These are phyloP conservation scores for Nicotiana undulata DNA, from an alignment of 257 asterid species.

Conservation along the genomic window DNA sequence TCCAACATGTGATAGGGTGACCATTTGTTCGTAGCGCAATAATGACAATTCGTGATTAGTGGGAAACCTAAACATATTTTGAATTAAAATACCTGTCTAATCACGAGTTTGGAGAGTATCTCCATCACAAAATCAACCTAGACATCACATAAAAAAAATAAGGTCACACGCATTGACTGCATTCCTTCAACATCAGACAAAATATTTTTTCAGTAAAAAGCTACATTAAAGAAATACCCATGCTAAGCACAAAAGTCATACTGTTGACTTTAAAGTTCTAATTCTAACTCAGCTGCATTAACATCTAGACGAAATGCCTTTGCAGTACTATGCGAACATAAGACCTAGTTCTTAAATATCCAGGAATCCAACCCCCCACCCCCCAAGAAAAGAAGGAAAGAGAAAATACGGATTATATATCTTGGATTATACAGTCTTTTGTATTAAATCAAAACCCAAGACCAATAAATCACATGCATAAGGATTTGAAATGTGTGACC, in stretches of 20 bases:
- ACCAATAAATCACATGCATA: background rate
- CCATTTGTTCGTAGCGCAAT: background rate
- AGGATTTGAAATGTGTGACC: background rate
- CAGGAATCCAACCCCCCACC: background rate
- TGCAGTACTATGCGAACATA: background rate
- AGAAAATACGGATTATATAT: background rate
- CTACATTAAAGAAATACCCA: background rate
- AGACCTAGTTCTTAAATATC: background rate
- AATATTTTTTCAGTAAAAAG: background rate
- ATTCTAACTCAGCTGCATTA: background rate
- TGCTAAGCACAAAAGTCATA: background rate
- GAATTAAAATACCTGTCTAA: constrained; percentile 49
- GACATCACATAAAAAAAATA: constrained; percentile 18
- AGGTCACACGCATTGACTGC: background rate
- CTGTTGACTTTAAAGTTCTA: background rate
- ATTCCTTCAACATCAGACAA: constrained; percentile 1
- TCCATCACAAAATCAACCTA: constrained; percentile 95
- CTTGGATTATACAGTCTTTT: background rate
- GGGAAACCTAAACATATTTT: background rate
- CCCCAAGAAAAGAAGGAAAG: background rate
- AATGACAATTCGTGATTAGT: background rate
- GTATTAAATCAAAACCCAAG: background rate
- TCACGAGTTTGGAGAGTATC: constrained; percentile 73
- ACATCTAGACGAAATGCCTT: background rate
- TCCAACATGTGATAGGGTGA: constrained; percentile 2